Evolutionary conservation across 306 rosid species (phyloP), one percentile per base, ranked within the genome.

Genomic region (Sicyos edulis): DNA sequence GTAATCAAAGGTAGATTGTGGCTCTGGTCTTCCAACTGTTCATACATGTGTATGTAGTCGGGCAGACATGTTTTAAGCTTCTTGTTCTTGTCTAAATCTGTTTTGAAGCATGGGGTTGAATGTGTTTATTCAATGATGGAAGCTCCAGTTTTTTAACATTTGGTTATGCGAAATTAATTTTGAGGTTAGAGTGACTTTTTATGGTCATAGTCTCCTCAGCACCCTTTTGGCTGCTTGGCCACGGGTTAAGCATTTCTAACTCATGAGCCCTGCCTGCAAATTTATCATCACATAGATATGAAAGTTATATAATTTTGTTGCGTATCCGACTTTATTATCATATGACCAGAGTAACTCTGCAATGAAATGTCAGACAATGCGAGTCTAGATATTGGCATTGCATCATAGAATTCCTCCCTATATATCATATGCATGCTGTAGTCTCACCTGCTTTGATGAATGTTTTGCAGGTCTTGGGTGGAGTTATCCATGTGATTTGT

Each of bases 401-500:
- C 54, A 9, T 40, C 5, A 6, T 17, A 29, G n/a, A 66, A 11
- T 24, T 50, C 68, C 53, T 66, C 26, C 71, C 45, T 71, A 74
- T 74, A 74, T 15, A 54, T 37, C 44, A 37, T 37, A 37, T 37
- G 16, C 71, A 15, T 56, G 10, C 71, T 64, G 72, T 50, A 61
- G 77, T 57, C 84, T 81, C 57, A 79, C 79, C 68, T 49, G 69
- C 65, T 54, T 69, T 47, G 71, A 64, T 29, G 40, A 65, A 45
- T 71, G 55, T 44, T 69, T 79, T 86, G 80, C 86, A 92, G 97
- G 97, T 83, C 79, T 92, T 74, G 97, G 97, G 59, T 92, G 97
- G 97, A 82, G 83, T 72, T 82, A 85, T 73, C 96, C 97, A 1
- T 92, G 97, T 66, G 97, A 92, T 75, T 37, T 92, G 80, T 92